Evolutionary conservation across 495 filamentous ascomycete genomes (phyloP), one percentile per base, ranked within the genome.

Genomic region (Penicillium egyptiacum): DNA sequence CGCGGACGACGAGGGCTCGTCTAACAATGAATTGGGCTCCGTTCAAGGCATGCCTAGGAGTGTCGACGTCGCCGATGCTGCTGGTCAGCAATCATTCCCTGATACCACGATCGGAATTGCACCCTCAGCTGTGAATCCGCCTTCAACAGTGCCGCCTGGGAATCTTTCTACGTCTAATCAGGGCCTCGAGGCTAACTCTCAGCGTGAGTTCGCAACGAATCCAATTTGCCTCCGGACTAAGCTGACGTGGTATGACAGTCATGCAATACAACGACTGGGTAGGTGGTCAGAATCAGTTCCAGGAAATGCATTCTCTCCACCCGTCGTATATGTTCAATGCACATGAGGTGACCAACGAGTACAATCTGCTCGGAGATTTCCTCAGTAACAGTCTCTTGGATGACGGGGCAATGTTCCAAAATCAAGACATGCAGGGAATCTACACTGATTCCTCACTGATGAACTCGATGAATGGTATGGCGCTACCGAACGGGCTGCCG

Each of bases 321-420:
- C 89, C 91, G 53, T 92, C 88, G 62, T 97, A 94, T 76, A 92
- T 96, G 88, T 93, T 97, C 75, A 90, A 90, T 70, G 87, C 91
- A 25, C 90, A 90, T 55, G 94, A 99, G 70, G 88, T 96, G 57
- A 91, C 89, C 28, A 92, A 90, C 70, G 94, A 99, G 74, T 97
- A 96, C 69, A 96, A 96, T 66, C 78, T 97, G 55, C 83, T 99
- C 58, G 96, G 95, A 62, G 92, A 98, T 71, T 99, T 98, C 68
- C 83, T 98, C 58, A 92, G 87, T 70, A 92, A 84, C 60, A 92
- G 87, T 70, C 73, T 98, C 30, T 73, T 96, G 47, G 91, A 96
- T 67, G 92, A 96, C 68, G 83, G 82, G 35, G 79, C 78, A 4
- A 72, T 88, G 43, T 82, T 88, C 53, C 71, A 81, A 53, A 84